Conservation (phyloP, 2,329 filamentous ascomycete genomes). For the Paramyrothecium roridum region DNA sequence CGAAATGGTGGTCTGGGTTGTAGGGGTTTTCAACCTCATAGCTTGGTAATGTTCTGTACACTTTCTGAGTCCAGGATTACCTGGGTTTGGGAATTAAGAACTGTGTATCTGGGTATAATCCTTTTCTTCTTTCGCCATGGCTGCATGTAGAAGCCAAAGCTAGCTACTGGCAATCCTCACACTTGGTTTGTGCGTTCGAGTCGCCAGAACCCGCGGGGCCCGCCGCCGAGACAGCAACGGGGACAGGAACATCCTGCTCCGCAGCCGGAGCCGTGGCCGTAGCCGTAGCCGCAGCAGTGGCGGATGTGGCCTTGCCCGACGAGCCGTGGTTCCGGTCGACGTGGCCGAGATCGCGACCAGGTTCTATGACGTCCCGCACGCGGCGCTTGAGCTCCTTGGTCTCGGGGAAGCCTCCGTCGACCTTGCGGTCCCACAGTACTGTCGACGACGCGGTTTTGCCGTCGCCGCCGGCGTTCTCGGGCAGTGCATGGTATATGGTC, state of each 20-base stretch:
- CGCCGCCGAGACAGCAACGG: conserved; percentile 1
- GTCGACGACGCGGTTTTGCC: conserved; percentile 29
- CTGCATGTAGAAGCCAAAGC: conserved; percentile 3
- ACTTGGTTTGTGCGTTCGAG: conserved; percentile 10
- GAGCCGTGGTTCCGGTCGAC: conserved; percentile 55
- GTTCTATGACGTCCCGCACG: conserved; percentile 79
- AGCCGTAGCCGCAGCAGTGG: too few relatives aligned
- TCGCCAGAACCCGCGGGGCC: background rate
- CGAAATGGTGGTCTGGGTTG: too few relatives aligned
- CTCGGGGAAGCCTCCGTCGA: conserved; percentile 87
- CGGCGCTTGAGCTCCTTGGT: conserved; percentile 86
- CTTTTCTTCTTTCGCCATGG: too few relatives aligned
- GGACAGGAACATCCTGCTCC: background rate
- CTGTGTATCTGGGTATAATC: too few relatives aligned
- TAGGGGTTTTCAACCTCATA: too few relatives aligned
- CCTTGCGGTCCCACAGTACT: conserved; percentile 83
- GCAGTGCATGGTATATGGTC: conserved; percentile 44
- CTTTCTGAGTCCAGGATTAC: too few relatives aligned
- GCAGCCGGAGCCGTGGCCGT: background rate
- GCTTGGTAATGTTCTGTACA: too few relatives aligned
- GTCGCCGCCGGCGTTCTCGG: conserved; percentile 4
- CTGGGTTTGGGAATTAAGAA: too few relatives aligned
- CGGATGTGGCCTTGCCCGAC: conserved; percentile 3
- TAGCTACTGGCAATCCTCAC: conserved; percentile 22
- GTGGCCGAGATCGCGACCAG: conserved; percentile 75